These are phyloP conservation scores for Skeletonema potamos DNA, from an alignment of 108 stramenopile species.

Conservation along the genomic window DNA sequence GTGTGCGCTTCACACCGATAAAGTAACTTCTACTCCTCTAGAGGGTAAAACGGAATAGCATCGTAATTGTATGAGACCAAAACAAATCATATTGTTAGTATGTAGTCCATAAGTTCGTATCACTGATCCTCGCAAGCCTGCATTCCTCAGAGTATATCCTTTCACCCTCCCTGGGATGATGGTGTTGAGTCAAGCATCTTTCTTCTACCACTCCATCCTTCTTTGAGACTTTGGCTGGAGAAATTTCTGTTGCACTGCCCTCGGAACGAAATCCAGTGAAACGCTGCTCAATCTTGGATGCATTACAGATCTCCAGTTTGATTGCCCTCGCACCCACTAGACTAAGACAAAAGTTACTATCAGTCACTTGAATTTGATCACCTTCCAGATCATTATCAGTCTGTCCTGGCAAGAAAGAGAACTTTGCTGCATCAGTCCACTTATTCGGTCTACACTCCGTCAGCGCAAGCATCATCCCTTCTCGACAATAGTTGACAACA, in stretches of 20 bases:
- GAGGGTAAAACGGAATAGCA: too few relatives aligned
- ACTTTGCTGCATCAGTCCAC: neutral
- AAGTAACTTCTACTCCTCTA: neutral
- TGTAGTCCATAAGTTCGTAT: slow-evolving; percentile 6
- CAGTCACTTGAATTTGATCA: neutral
- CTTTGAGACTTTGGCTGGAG: neutral
- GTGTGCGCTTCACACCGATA: too few relatives aligned
- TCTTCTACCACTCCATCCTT: neutral
- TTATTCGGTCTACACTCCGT: neutral
- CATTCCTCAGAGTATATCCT: slow-evolving; percentile 9
- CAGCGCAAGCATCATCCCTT: neutral
- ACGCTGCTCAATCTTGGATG: neutral
- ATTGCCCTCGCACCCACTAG: slow-evolving; percentile 4
- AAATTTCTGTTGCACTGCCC: slow-evolving; percentile 2
- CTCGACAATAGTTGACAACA: neutral
- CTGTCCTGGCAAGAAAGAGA: neutral
- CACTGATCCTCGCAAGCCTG: slow-evolving; percentile 2
- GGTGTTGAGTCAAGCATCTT: slow-evolving; percentile 26
- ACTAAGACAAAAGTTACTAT: slow-evolving; percentile 2
- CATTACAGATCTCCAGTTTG: slow-evolving; percentile 12
- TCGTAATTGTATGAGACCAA: too few relatives aligned
- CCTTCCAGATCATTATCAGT: neutral
- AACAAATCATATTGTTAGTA: too few relatives aligned
- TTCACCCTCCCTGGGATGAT: slow-evolving; percentile 16
- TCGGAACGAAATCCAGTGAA: slow-evolving; percentile 6